These are phyloP conservation scores for Henckelia pumila DNA, from an alignment of 257 asterid genomes.

Conservation along the genomic window DNA sequence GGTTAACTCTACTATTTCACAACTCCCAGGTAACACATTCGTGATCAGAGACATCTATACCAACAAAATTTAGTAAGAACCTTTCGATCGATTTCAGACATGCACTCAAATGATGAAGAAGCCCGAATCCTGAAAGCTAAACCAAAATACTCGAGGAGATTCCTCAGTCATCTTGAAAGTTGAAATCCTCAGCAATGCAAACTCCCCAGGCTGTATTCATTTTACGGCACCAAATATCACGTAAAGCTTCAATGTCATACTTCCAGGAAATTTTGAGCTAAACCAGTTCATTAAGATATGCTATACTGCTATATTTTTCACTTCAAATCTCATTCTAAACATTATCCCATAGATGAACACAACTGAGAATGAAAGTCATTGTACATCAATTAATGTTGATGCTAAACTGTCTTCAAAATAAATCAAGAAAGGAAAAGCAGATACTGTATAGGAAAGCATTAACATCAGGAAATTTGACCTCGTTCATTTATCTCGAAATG, in stretches of 20 bases:
- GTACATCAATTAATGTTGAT: not conserved
- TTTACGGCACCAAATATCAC: not conserved
- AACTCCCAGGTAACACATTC: conserved; percentile 30
- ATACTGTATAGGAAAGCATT: not conserved
- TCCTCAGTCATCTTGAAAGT: conserved; percentile 26
- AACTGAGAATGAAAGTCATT: not conserved
- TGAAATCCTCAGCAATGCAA: not conserved
- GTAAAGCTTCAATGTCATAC: not conserved
- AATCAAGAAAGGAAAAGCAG: not conserved
- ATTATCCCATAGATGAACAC: not conserved
- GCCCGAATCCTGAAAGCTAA: not conserved
- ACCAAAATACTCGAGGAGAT: conserved; percentile 1
- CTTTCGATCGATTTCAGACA: conserved; percentile 29
- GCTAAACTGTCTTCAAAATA: not conserved
- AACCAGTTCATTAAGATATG: too few relatives aligned
- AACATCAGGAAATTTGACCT: not conserved
- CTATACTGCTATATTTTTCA: not conserved
- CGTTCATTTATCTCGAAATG: not conserved
- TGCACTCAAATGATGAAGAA: conserved; percentile 18
- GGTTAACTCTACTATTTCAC: conserved; percentile 40
- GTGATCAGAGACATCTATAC: conserved; percentile 17
- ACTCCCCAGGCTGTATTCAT: conserved; percentile 8
- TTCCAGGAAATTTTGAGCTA: not conserved
- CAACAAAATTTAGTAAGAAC: conserved; percentile 2
- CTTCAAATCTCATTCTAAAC: not conserved